A percentile compares a stretch with the other conserved stretches of the same genome.
Conservation (phyloP, 2,329 filamentous ascomycete genomes). For the Paracamarosporium sp. region DNA sequence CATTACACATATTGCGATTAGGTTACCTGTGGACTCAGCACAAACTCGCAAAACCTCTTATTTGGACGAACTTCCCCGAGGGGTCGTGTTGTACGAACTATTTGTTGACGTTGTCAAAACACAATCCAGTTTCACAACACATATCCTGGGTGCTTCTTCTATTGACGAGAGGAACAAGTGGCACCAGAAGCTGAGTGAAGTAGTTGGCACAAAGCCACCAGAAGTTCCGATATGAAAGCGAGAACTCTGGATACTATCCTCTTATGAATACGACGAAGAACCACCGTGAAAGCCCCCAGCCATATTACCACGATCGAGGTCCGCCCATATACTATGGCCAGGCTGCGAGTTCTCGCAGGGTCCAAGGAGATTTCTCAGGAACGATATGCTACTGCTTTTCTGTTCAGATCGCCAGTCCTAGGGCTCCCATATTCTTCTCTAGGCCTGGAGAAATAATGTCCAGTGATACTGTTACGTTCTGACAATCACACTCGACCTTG, state of each 20-base stretch:
- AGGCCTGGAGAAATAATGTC: too few species aligned
- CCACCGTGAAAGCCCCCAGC: too few species aligned
- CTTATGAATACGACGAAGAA: too few species aligned
- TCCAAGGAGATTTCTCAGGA: too few species aligned
- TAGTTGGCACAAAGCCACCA: neutral
- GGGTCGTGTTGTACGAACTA: neutral
- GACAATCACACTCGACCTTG: too few species aligned
- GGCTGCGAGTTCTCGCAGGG: neutral
- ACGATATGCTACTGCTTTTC: too few species aligned
- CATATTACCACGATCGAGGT: too few species aligned
- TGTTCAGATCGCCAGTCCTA: too few species aligned
- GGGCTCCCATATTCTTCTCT: too few species aligned
- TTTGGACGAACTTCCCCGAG: slow-evolving; percentile 3
- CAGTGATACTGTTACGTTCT: too few species aligned
- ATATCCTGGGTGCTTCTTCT: neutral
- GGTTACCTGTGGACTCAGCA: neutral
- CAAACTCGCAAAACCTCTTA: neutral
- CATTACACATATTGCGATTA: neutral
- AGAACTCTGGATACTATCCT: neutral
- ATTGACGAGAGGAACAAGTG: neutral
- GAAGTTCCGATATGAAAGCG: neutral
- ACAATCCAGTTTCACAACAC: neutral
- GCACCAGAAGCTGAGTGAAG: slow-evolving; percentile 2
- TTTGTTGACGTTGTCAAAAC: neutral
- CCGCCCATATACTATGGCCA: neutral